Evolutionary conservation across 441 rosid species (phyloP), one percentile per base, ranked within the genome.

Genomic region (Euphorbia celastroides): DNA sequence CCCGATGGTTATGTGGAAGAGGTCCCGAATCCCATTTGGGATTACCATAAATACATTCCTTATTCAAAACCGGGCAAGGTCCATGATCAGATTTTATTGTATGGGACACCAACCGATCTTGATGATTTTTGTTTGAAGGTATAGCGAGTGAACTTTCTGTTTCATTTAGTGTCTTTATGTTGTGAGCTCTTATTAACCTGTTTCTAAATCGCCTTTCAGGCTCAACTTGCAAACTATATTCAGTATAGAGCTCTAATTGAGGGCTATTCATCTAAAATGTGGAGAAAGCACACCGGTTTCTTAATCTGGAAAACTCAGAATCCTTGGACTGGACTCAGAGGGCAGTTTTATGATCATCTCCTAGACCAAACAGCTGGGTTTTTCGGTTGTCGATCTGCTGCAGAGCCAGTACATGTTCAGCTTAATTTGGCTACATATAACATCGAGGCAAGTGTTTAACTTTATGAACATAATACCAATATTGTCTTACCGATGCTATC

Each of bases 321-420:
- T 75, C 98, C 99, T 23, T 94, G 99, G 99, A 84, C 96, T 31
- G 94, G 98, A 79, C 97, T 94, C 66, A 87, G 99, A 80, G 99
- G 97, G 65, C 98, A 94, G 78, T 92, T 94, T 79, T 94, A 94
- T 67, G 99, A 94, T 80, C 96, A 92, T 78, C 85, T 92, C 50
- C 96, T 81, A 0, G 98, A 94, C 76, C 99, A 94, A 77, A 94
- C 93, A 5, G 98, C 97, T 54, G 89, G 98, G 42, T 94, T 89
- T 80, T 94, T 81, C 71, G 99, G 99, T 57, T 86, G 93, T 70
- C 98, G 91, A 20, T 76, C 74, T 46, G 99, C 99, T 78, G 97
- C 96, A 51, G 98, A 94, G 80, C 97, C 96, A 41, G 74, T 92
- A 67, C 99, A 94, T 62, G 84, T 94, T 74, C 99, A 94, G 75